Evolutionary conservation across 257 asterid genomes (phyloP), one percentile per base, ranked within the genome.

Genomic region (Anisodus tanguticus): DNA sequence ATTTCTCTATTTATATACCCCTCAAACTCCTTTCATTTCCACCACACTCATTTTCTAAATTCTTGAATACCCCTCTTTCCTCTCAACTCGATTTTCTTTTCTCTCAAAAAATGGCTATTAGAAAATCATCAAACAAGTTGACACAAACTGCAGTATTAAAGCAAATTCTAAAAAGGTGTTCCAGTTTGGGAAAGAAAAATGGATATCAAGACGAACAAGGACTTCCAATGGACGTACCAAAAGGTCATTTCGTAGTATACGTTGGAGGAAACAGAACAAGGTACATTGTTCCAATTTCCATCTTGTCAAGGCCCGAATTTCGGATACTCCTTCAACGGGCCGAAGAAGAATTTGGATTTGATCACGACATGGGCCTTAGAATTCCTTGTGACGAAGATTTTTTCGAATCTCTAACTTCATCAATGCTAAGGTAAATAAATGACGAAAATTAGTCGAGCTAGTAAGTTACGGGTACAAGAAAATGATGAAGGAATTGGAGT

Each of bases 271-370:
- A 85, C 57, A 41, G 93, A 22, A 88, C 83, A 58, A 78, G 95
- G 67, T 87, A 89, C 57, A 87, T 92, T 19, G 87, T 90, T 54
- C 93, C 95, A 0, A 89, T 92, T 3, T 89, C 95, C 0, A 84
- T 87, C 70, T 41, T 92, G 63, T 85, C 26, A 37, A 26, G 72
- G 13, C 93, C 93, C 0, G 88, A 92, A 9, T 92, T 92, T 70
- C 84, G 54, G 49, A 83, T 3, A 59, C 89, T 90, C 0, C 89
- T 92, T 6, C 93, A 85, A 8, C 87, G 82, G 2, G 95, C 93
- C 0, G 95, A 91, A 13, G 95, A 92, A 41, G 93, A 90, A 77
- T 92, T 90, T 3, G 95, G 95, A 3, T 92, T 92, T 2, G 93
- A 89, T 88, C 91, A 92, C 7, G 90, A 88, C 13, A 90, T 86